Evolutionary conservation across 106 monocot genomes (phyloP).

Genomic region (Agapanthus africanus): DNA sequence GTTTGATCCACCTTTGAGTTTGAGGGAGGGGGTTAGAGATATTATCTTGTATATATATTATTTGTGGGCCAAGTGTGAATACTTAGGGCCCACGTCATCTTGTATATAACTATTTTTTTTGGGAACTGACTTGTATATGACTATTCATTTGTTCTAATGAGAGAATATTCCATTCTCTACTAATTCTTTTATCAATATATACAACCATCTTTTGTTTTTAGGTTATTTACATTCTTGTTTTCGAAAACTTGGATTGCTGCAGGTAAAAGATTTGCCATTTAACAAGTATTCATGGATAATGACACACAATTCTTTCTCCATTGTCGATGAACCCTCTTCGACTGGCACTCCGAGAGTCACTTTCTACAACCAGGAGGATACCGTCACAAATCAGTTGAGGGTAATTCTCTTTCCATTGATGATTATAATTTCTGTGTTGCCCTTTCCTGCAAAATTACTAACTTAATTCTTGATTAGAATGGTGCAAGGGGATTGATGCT

Average conservation of each 20-base stretch:
- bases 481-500: conserved; percentile 90
- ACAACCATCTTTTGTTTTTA: too few relatives aligned
- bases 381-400: conserved; percentile 85
- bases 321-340: conserved; percentile 65
- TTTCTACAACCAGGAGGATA: conserved; percentile 96
- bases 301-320: conserved; percentile 96
- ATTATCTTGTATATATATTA: too few relatives aligned
- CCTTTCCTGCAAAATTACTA: background rate
- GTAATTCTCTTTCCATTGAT: conserved; percentile 18
- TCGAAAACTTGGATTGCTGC: background rate
- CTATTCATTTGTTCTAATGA: too few relatives aligned
- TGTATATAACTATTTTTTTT: background rate
- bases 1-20: too few relatives aligned
- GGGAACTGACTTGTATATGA: background rate
- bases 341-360: conserved; percentile 77
- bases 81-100: too few relatives aligned
- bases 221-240: too few relatives aligned
- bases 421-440: background rate
- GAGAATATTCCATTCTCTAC: too few relatives aligned
- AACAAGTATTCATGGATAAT: conserved; percentile 97
- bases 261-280: conserved; percentile 80
- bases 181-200: too few relatives aligned
- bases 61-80: too few relatives aligned
- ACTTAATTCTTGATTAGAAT: conserved; percentile 34
- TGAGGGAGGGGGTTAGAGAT: too few relatives aligned